Evolutionary conservation across 1,284 basidiomycete species (phyloP).

Genomic region (Tilletia walkeri): DNA sequence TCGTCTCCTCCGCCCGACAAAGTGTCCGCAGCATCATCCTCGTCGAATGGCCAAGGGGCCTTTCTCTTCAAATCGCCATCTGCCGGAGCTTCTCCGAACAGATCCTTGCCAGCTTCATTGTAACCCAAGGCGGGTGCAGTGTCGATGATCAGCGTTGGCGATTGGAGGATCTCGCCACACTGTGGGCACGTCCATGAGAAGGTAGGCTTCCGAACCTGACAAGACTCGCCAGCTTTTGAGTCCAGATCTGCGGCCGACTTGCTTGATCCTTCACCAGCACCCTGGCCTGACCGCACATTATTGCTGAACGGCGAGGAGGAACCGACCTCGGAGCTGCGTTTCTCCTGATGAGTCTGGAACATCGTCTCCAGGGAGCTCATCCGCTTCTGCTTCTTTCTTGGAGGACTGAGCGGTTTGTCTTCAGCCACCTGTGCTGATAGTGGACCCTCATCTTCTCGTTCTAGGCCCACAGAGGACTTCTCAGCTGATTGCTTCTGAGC

Average conservation of each 20-base stretch:
- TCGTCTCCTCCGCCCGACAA: background rate
- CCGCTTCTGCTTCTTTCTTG: constrained; percentile 8
- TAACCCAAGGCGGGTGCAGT: too few relatives aligned
- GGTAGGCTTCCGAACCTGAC: background rate
- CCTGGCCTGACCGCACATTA: too few relatives aligned
- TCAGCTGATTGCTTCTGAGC: too few relatives aligned
- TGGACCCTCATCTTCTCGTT: too few relatives aligned
- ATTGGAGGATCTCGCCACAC: background rate
- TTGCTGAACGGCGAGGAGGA: too few relatives aligned
- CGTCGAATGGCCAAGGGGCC: constrained; percentile 5
- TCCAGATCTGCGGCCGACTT: too few relatives aligned
- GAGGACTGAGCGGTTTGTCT: background rate
- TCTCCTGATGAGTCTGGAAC: constrained; percentile 2
- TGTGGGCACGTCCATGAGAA: background rate
- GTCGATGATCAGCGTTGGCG: background rate
- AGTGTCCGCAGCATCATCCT: background rate
- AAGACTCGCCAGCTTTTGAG: too few relatives aligned
- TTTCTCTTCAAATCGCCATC: background rate
- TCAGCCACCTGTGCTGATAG: too few relatives aligned
- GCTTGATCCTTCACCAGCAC: too few relatives aligned
- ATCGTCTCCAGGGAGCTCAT: background rate
- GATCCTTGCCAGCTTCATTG: background rate
- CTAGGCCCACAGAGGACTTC: too few relatives aligned
- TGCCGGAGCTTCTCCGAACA: background rate
- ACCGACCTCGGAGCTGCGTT: background rate